These are phyloP conservation scores for Trichosporon sp. DNA, from an alignment of 1,284 basidiomycete genomes.

Conservation along the genomic window DNA sequence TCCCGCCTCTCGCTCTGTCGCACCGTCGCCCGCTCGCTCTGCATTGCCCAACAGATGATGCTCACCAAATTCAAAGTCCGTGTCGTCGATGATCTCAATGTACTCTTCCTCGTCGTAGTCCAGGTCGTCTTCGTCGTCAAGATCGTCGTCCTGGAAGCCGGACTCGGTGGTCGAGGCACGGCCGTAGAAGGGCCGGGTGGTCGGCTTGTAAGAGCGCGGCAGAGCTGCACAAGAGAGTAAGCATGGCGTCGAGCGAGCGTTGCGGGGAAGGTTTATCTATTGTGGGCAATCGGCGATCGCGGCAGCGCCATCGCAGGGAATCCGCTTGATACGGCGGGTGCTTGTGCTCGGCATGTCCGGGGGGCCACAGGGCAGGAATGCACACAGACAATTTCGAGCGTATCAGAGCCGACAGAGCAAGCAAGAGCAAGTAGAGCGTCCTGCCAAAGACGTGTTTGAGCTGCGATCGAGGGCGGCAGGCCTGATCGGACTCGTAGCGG, in stretches of 20 bases:
- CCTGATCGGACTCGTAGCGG: not conserved
- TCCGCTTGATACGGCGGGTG: not conserved
- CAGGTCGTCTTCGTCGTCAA: conserved; percentile 27
- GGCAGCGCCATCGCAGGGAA: not conserved
- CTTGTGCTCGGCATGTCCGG: not conserved
- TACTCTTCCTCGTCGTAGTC: conserved; percentile 24
- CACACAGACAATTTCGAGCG: not conserved
- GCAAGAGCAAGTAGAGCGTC: not conserved
- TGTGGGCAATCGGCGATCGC: not conserved
- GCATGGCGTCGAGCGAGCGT: not conserved
- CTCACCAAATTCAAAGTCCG: conserved; percentile 16
- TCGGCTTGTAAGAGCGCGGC: conserved; percentile 8
- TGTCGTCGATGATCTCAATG: conserved; percentile 13
- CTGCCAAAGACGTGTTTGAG: not conserved
- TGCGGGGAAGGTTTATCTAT: not conserved
- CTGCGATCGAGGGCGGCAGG: not conserved
- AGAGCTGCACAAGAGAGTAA: conserved; percentile 1
- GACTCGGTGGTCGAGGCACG: conserved; percentile 19
- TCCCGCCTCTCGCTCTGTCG: not conserved
- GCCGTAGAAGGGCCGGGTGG: conserved; percentile 23
- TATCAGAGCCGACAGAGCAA: not conserved
- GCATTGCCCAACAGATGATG: not conserved
- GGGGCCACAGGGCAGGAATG: not conserved
- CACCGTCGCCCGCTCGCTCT: not conserved
- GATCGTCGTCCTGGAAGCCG: conserved; percentile 16